Conservation (phyloP, 441 rosid genomes). For the Brassica balearica region DNA sequence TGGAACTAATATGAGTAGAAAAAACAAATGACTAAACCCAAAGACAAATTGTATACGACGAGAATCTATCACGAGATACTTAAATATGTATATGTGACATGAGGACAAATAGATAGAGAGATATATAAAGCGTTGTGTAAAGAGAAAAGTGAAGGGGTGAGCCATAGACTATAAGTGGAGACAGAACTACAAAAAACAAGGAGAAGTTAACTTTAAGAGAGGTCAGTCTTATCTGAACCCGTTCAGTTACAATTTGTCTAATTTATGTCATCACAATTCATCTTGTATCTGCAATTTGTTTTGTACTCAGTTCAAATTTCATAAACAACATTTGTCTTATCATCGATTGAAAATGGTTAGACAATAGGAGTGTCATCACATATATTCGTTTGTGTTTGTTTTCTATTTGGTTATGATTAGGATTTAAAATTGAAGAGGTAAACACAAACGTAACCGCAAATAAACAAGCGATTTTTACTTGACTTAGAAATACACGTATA, state of each 20-base stretch:
- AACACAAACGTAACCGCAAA: no score
- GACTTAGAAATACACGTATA: no score
- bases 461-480: no score
- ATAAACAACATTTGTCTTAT: not conserved
- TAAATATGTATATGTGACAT: not conserved
- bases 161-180: not conserved
- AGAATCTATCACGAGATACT: slow-evolving; percentile 35
- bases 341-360: no score
- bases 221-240: slow-evolving; percentile 24
- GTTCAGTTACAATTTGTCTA: slow-evolving; percentile 16
- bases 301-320: not conserved
- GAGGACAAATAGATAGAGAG: slow-evolving; percentile 28
- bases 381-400: no score
- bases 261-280: slow-evolving; percentile 13
- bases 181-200: not conserved
- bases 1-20: slow-evolving; percentile 20
- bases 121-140: not conserved
- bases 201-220: slow-evolving; percentile 23
- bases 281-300: slow-evolving; percentile 12
- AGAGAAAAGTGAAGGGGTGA: slow-evolving; percentile 22
- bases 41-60: slow-evolving; percentile 30
- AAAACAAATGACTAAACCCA: slow-evolving; percentile 4
- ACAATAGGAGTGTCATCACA: no score
- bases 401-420: no score
- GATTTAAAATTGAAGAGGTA: no score